Percentiles rank a stretch among this genome's conserved stretches.
Evolutionary conservation across 1,284 basidiomycete species (phyloP).

Genomic region (Cutaneotrichosporon cyanovorans): DNA sequence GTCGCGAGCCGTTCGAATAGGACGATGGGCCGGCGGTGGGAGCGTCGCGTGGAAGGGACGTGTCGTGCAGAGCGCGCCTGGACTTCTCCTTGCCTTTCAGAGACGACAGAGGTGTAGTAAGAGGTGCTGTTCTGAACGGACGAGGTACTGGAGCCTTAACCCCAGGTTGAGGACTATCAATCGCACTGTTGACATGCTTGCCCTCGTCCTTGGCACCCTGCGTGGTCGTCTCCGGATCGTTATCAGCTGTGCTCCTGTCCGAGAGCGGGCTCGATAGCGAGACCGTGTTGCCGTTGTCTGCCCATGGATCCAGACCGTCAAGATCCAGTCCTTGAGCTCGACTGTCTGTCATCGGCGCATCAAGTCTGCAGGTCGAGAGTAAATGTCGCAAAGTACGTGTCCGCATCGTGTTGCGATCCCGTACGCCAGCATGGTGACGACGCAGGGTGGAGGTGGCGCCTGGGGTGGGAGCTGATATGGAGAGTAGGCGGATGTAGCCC

Average conservation of each 20-base stretch:
- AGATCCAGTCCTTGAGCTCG: neutral
- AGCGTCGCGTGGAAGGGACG: too few species aligned
- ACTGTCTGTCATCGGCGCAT: too few species aligned
- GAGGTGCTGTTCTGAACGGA: constrained; percentile 1
- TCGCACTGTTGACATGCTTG: neutral
- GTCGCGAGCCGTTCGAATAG: neutral
- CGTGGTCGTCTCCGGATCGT: too few species aligned
- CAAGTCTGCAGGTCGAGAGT: too few species aligned
- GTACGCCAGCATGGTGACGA: too few species aligned
- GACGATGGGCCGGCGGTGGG: neutral
- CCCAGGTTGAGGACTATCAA: neutral
- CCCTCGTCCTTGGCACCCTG: neutral
- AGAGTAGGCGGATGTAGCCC: too few species aligned
- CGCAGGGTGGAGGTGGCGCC: too few species aligned
- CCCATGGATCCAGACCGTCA: constrained; percentile 4
- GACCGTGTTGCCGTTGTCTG: neutral
- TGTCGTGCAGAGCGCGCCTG: neutral
- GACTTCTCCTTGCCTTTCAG: neutral
- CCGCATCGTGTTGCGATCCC: too few species aligned
- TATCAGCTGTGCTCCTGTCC: too few species aligned
- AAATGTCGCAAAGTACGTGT: too few species aligned
- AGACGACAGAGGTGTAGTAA: neutral
- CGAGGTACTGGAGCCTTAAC: neutral
- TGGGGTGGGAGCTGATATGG: too few species aligned
- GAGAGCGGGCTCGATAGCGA: neutral